Evolutionary conservation across 768 basidiomycete species (phyloP), one percentile per base, ranked within the genome.

Genomic region (Leccinellum rugosiceps): DNA sequence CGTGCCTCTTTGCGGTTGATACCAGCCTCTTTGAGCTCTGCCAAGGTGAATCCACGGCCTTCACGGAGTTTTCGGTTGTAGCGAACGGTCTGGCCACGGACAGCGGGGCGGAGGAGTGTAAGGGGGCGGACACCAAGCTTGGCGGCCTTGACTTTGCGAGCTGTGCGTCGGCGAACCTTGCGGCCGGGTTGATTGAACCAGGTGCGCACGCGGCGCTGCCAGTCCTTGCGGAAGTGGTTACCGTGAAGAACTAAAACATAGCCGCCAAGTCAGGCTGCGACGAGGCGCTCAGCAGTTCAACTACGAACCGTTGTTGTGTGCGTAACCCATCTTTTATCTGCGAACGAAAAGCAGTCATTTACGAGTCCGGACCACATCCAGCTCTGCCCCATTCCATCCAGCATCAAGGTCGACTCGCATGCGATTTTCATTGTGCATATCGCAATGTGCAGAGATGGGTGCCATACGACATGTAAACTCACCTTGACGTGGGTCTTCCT

Each of bases 101-200:
- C 97, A 60, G 95, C 96, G 49, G 96, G 96, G 69, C 96, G 94
- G 68, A 98, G 92, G 74, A 88, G 89, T 60, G 85, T 80, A 62
- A 93, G 85, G 46, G 92, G 97, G 71, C 93, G 92, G 63, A 94
- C 92, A 66, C 97, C 97, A 56, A 97, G 88, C 59, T 85, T 74
- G 47, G 93, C 84, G 56, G 94, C 93, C 80, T 97, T 98, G 66
- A 80, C 79, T 77, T 93, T 88, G 77, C 97, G 92, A 45, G 94
- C 93, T 48, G 80, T 86, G 74, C 97, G 90, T 74, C 97, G 84
- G 75, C 92, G 90, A 75, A 94, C 90, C 80, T 98, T 98, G 74
- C 92, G 90, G 50, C 95, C 96, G 56, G 97, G 94, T 79, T 99
- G 97, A 82, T 98, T 91, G 75, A 98, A 98, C 95, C 95, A 94